These are phyloP conservation scores for Lipomyces orientalis DNA, from an alignment of 805 yeast genomes.

Conservation along the genomic window DNA sequence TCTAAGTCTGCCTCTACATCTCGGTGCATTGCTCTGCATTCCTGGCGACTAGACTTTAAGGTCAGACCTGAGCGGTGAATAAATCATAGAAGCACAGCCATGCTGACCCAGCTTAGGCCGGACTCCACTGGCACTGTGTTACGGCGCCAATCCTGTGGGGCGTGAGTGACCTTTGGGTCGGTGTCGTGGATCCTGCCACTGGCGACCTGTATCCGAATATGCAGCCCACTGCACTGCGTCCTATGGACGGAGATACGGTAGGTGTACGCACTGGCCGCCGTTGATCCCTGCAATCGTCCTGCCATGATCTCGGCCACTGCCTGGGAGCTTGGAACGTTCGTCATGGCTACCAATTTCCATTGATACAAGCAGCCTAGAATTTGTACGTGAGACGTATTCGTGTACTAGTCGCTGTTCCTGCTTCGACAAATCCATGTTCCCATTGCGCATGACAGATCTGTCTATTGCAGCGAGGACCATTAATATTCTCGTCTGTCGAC, in stretches of 20 bases:
- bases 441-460: too few relatives aligned
- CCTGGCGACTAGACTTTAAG: constrained; percentile 27
- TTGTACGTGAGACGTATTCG: too few relatives aligned
- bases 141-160: constrained; percentile 18
- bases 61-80: constrained; percentile 5
- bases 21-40: constrained; percentile 31
- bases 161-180: constrained; percentile 5
- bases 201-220: not conserved
- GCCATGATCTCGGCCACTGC: not conserved
- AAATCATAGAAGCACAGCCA: not conserved
- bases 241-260: not conserved
- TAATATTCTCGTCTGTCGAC: too few relatives aligned
- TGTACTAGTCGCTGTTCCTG: too few relatives aligned
- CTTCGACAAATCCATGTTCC: too few relatives aligned
- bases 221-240: not conserved
- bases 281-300: not conserved
- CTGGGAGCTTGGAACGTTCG: too few relatives aligned
- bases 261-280: too few relatives aligned
- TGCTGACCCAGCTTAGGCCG: constrained; percentile 6
- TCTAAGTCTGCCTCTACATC: not conserved
- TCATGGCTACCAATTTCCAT: too few relatives aligned
- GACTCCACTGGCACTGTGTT: constrained; percentile 11
- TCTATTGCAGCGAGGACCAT: too few relatives aligned
- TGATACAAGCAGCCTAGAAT: too few relatives aligned
- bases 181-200: constrained; percentile 2